Evolutionary conservation across 2,329 filamentous ascomycete genomes (phyloP).

Genomic region (Fusarium liriodendri): DNA sequence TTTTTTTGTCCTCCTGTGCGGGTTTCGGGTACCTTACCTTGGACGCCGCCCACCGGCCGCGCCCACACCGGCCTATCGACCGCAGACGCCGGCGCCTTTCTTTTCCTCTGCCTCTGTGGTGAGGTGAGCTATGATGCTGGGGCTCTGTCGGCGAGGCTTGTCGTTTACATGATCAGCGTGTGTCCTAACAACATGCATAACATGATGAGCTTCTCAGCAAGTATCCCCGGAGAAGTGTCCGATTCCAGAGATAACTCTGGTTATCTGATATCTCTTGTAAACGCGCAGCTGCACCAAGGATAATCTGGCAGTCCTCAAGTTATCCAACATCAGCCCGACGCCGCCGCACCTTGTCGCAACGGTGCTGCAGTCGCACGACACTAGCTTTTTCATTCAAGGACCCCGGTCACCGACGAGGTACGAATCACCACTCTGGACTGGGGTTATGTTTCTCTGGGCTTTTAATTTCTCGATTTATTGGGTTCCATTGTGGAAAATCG

Average conservation of each 20-base stretch:
- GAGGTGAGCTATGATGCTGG: background rate
- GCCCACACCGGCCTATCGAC: constrained; percentile 28
- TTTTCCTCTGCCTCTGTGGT: background rate
- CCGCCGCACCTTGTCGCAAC: constrained; percentile 37
- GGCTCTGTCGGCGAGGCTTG: background rate
- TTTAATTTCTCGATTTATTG: background rate
- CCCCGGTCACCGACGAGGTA: constrained; percentile 36
- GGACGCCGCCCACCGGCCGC: constrained; percentile 31
- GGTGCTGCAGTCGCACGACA: constrained; percentile 41
- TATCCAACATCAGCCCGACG: constrained; percentile 22
- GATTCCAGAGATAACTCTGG: background rate
- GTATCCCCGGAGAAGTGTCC: background rate
- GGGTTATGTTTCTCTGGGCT: background rate
- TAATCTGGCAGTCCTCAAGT: constrained; percentile 7
- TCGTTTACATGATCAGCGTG: background rate
- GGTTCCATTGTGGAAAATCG: background rate
- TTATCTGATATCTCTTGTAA: background rate
- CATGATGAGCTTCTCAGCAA: background rate
- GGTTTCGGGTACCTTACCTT: constrained; percentile 41
- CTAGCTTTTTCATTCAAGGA: constrained; percentile 11
- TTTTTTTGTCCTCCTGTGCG: constrained; percentile 10
- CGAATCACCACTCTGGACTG: constrained; percentile 30
- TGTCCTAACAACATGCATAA: background rate
- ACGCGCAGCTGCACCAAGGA: constrained; percentile 2
- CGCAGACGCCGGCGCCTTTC: constrained; percentile 2